These are phyloP conservation scores for Cladosporium velox DNA, from an alignment of 2,329 filamentous ascomycete species.

Conservation along the genomic window DNA sequence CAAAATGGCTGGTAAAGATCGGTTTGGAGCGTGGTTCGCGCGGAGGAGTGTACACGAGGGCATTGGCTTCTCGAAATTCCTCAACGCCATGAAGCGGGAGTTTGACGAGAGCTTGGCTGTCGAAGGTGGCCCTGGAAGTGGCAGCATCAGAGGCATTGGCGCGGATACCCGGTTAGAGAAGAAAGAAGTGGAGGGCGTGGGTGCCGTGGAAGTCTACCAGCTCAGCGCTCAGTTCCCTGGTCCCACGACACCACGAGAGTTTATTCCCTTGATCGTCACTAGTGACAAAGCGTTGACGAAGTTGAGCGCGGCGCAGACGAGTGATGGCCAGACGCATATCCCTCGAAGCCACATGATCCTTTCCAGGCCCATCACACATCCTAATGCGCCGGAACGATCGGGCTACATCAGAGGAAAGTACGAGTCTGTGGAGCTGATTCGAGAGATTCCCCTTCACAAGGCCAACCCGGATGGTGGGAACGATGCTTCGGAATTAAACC, in stretches of 20 bases:
- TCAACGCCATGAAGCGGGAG: constrained; percentile 73
- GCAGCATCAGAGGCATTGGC: constrained; percentile 80
- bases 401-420: constrained; percentile 84
- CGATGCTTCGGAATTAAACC: constrained; percentile 57
- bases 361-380: constrained; percentile 79
- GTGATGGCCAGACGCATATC: constrained; percentile 39
- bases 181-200: constrained; percentile 58
- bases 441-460: constrained; percentile 67
- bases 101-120: constrained; percentile 76
- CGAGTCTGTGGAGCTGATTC: constrained; percentile 87
- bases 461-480: constrained; percentile 36
- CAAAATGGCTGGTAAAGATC: constrained; percentile 76
- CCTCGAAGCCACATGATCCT: constrained; percentile 81
- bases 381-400: constrained; percentile 66
- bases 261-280: constrained; percentile 76
- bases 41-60: constrained; percentile 79
- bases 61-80: constrained; percentile 75
- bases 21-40: constrained; percentile 87
- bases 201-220: constrained; percentile 74
- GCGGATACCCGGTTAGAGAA: constrained; percentile 74
- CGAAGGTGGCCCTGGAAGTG: constrained; percentile 68
- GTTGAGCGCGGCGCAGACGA: constrained; percentile 40
- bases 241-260: constrained; percentile 84
- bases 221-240: constrained; percentile 88
- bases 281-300: constrained; percentile 57